These are phyloP conservation scores for Candida freyschussii DNA, from an alignment of 1,139 yeast species.

Conservation along the genomic window DNA sequence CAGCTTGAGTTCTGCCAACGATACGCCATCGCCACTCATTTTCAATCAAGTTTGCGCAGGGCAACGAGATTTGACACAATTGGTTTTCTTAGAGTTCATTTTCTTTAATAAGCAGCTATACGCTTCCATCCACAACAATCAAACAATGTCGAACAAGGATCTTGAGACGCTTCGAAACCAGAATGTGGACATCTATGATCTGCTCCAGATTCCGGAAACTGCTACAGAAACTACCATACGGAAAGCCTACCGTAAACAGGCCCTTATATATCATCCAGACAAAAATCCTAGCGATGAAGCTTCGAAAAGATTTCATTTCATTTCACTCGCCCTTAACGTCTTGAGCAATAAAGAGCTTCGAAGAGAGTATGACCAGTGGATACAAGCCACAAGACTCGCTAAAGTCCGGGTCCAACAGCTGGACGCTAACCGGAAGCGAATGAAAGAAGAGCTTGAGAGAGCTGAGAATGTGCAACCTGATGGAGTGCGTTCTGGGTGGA, in stretches of 20 bases:
- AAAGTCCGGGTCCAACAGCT: constrained; percentile 9
- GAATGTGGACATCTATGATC: constrained; percentile 47
- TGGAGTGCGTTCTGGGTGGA: background rate
- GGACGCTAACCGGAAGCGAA: constrained; percentile 15
- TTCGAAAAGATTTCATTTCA: constrained; percentile 68
- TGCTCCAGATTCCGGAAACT: constrained; percentile 58
- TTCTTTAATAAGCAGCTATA: too few relatives aligned
- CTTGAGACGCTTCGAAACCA: constrained; percentile 15
- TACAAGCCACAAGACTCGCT: constrained; percentile 8
- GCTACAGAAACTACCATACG: constrained; percentile 71
- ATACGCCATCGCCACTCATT: too few relatives aligned
- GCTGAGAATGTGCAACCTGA: constrained; percentile 15
- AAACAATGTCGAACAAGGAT: constrained; percentile 12
- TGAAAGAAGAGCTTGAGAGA: constrained; percentile 22
- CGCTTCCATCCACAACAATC: too few relatives aligned
- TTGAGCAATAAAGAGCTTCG: constrained; percentile 82
- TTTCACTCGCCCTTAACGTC: constrained; percentile 86
- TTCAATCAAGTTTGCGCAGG: too few relatives aligned
- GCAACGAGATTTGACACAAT: too few relatives aligned
- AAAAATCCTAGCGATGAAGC: constrained; percentile 84
- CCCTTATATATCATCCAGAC: constrained; percentile 85
- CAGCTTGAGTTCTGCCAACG: too few relatives aligned
- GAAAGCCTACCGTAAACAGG: constrained; percentile 81
- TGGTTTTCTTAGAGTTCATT: too few relatives aligned
- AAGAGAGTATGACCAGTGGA: constrained; percentile 72